These are phyloP conservation scores for Saprolegnia diclina DNA, from an alignment of 352 stramenopile species.

Conservation along the genomic window DNA sequence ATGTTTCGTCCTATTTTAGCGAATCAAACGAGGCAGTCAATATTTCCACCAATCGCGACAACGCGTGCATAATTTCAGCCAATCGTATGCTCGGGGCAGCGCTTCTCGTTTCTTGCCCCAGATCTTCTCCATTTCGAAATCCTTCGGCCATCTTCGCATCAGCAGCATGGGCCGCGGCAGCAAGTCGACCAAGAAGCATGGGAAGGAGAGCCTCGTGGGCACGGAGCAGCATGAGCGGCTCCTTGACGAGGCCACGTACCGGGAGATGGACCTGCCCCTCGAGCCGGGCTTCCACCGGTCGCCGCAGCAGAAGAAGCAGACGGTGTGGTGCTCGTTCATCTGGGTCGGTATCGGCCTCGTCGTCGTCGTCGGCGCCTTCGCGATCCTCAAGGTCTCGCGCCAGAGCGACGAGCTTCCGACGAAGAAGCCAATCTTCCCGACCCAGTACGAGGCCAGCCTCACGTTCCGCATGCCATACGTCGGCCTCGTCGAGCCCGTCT, in stretches of 20 bases:
- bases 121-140: constrained; percentile 12
- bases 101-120: constrained; percentile 17
- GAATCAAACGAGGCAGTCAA: not conserved
- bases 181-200: constrained; percentile 2
- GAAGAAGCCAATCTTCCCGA: constrained; percentile 62
- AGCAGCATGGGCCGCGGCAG: constrained; percentile 10
- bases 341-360: constrained; percentile 67
- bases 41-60: not conserved
- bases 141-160: not conserved
- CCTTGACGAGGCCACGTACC: constrained; percentile 24
- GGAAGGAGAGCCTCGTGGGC: not conserved
- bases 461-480: constrained; percentile 88
- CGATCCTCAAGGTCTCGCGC: constrained; percentile 75
- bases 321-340: constrained; percentile 78
- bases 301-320: constrained; percentile 28
- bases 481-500: constrained; percentile 80
- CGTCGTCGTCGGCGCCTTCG: constrained; percentile 72
- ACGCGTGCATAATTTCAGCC: not conserved
- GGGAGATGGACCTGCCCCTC: constrained; percentile 17
- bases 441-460: constrained; percentile 82
- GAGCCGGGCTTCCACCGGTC: constrained; percentile 9
- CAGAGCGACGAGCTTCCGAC: constrained; percentile 71
- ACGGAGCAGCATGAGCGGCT: constrained; percentile 21
- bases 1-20: not conserved
- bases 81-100: not conserved